These are phyloP conservation scores for Zymoseptoria crescenta DNA, from an alignment of 2,329 filamentous ascomycete genomes.

Conservation along the genomic window DNA sequence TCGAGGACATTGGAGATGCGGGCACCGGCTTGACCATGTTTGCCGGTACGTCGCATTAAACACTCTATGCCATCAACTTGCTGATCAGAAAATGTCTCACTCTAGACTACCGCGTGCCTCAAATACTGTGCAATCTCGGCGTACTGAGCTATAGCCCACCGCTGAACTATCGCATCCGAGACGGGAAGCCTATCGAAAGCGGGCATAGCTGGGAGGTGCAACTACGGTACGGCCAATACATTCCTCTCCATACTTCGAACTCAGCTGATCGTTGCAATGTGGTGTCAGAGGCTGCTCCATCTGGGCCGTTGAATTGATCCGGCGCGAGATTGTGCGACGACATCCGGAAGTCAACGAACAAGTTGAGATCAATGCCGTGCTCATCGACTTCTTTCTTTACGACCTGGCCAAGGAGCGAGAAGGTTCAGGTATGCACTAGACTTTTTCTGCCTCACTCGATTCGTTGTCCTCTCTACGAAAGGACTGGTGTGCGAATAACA, in stretches of 20 bases:
- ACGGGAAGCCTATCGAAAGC: slow-evolving; percentile 56
- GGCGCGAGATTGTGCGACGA: slow-evolving; percentile 64
- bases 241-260: background rate
- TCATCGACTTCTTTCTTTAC: slow-evolving; percentile 97
- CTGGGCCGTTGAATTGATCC: slow-evolving; percentile 88
- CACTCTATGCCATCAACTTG: background rate
- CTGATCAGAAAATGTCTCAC: background rate
- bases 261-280: background rate
- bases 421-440: slow-evolving; percentile 30
- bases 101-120: slow-evolving; percentile 84
- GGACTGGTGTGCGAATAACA: background rate
- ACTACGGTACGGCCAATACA: slow-evolving; percentile 47
- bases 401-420: slow-evolving; percentile 88
- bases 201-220: slow-evolving; percentile 79
- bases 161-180: slow-evolving; percentile 62
- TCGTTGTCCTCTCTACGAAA: background rate
- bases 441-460: background rate
- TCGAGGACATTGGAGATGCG: slow-evolving; percentile 75
- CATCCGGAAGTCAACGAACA: slow-evolving; percentile 54
- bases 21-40: slow-evolving; percentile 75
- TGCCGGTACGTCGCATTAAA: slow-evolving; percentile 46
- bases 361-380: slow-evolving; percentile 64
- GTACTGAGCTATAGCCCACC: slow-evolving; percentile 79
- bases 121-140: slow-evolving; percentile 77
- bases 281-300: slow-evolving; percentile 66